A percentile compares a stretch with the other conserved stretches of the same genome.
Evolutionary conservation across 345 rosid genomes (phyloP).

Genomic region (Brassica rapa): DNA sequence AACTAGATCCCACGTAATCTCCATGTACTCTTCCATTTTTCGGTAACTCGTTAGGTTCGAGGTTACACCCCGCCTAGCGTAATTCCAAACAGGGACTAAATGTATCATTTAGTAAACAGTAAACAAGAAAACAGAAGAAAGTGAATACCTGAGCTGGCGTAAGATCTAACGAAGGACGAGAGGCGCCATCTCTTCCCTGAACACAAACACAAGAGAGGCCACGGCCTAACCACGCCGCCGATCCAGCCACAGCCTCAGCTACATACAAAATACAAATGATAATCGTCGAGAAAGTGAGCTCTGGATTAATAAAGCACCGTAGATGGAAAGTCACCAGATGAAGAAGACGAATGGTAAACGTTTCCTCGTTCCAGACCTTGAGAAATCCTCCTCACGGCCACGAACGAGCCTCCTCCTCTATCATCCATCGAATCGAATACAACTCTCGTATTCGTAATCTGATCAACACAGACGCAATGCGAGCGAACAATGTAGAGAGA

Average conservation of each 20-base stretch:
- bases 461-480: too few species aligned
- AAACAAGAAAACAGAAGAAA: too few species aligned
- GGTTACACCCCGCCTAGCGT: too few species aligned
- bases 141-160: conserved; percentile 72
- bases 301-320: not conserved
- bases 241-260: conserved; percentile 99
- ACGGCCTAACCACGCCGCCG: conserved; percentile 97
- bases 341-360: conserved; percentile 75
- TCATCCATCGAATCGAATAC: conserved; percentile 55
- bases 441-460: too few species aligned
- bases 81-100: too few species aligned
- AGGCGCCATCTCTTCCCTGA: conserved; percentile 82
- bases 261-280: conserved; percentile 43
- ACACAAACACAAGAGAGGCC: conserved; percentile 99
- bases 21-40: too few species aligned
- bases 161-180: conserved; percentile 92
- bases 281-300: not conserved
- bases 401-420: conserved; percentile 90
- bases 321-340: conserved; percentile 60
- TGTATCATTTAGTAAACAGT: too few species aligned
- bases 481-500: too few species aligned
- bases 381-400: conserved; percentile 96
- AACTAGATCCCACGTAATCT: too few species aligned
- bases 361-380: conserved; percentile 83
- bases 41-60: too few species aligned